phyloP scores from a whole-genome alignment of 495 filamentous ascomycete genomes.

The Aspergillus carlsbadensis region DNA sequence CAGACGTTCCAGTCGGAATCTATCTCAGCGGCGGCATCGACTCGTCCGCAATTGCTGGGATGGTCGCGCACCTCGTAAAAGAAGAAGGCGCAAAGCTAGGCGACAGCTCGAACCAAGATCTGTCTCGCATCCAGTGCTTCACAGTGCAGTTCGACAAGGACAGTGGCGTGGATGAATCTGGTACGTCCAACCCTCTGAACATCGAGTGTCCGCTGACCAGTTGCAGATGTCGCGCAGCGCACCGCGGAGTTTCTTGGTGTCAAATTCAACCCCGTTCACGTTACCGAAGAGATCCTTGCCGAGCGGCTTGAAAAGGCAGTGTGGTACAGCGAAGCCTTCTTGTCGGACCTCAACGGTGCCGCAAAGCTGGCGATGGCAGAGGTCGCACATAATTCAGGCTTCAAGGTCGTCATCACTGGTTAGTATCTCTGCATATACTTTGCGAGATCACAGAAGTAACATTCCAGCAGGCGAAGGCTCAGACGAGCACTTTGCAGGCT shows the following conservation, averaged over 20 bases:
- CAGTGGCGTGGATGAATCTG: slow-evolving; percentile 46
- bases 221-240: slow-evolving; percentile 41
- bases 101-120: slow-evolving; percentile 22
- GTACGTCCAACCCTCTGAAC: slow-evolving; percentile 17
- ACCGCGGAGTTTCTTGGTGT: slow-evolving; percentile 52
- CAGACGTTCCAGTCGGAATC: slow-evolving; percentile 53
- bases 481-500: slow-evolving; percentile 54
- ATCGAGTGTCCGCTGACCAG: neutral
- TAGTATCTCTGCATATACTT: neutral
- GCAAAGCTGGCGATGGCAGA: slow-evolving; percentile 47
- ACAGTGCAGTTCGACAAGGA: slow-evolving; percentile 46
- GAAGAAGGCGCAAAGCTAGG: slow-evolving; percentile 38
- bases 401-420: slow-evolving; percentile 49
- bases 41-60: slow-evolving; percentile 52
- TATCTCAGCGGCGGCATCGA: slow-evolving; percentile 54
- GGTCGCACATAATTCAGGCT: slow-evolving; percentile 35
- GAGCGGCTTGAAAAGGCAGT: slow-evolving; percentile 45
- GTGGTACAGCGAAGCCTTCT: slow-evolving; percentile 47
- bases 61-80: slow-evolving; percentile 45
- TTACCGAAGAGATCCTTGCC: slow-evolving; percentile 46
- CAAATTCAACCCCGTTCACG: slow-evolving; percentile 37
- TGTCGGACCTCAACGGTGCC: slow-evolving; percentile 44
- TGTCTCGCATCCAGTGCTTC: slow-evolving; percentile 38
- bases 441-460: neutral
- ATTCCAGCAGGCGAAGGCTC: slow-evolving; percentile 44